Conservation (phyloP, 305 asterid genomes). For the Andrographis paniculata region DNA sequence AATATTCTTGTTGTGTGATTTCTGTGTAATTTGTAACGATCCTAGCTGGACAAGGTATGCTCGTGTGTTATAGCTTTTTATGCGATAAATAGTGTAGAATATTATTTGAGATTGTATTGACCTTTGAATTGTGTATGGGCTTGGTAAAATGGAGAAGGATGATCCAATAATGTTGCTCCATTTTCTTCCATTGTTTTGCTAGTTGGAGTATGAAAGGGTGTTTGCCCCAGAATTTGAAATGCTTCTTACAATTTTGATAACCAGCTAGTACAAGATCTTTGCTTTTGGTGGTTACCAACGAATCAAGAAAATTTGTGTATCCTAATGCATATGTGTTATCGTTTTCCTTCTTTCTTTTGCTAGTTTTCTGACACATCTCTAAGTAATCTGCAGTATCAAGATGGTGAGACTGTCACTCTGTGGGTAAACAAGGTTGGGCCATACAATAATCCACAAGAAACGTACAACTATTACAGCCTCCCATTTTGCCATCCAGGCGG, state of each 20-base stretch:
- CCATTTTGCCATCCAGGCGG: slow-evolving; percentile 69
- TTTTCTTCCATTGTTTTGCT: slow-evolving; percentile 1
- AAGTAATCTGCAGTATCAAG: slow-evolving; percentile 62
- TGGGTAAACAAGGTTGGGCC: slow-evolving; percentile 94
- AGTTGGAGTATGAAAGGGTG: slow-evolving; percentile 1
- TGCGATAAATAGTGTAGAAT: background rate
- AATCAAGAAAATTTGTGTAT: background rate
- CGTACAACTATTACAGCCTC: slow-evolving; percentile 77
- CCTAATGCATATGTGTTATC: slow-evolving; percentile 17
- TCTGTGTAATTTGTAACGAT: slow-evolving; percentile 1
- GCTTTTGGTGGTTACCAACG: no score
- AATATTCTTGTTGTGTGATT: background rate
- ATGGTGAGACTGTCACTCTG: slow-evolving; percentile 49
- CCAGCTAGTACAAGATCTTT: no score
- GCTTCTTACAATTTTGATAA: no score
- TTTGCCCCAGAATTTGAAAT: slow-evolving; percentile 9
- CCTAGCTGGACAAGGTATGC: background rate
- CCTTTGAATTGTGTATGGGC: background rate
- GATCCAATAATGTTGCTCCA: background rate
- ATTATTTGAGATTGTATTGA: background rate
- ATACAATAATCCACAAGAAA: slow-evolving; percentile 88
- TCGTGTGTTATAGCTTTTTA: background rate
- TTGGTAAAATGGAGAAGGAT: background rate
- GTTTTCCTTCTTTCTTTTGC: slow-evolving; percentile 32
- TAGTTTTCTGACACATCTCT: slow-evolving; percentile 17